Conservation (phyloP, 2,329 filamentous ascomycete species). For the Thielaviopsis ethacetica region DNA sequence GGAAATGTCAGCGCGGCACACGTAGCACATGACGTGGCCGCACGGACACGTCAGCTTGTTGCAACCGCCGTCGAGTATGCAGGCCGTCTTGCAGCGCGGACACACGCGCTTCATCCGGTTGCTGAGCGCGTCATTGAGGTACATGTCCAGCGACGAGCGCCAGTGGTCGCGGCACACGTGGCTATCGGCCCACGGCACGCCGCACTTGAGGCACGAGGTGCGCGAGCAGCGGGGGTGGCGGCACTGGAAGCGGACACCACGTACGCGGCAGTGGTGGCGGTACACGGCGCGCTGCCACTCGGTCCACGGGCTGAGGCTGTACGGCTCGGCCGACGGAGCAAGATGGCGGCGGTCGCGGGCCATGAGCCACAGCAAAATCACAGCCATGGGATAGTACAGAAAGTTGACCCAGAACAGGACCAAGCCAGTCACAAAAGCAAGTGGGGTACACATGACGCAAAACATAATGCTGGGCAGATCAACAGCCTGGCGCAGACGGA, state of each 20-base stretch:
- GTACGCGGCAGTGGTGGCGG: slow-evolving; percentile 52
- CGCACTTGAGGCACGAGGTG: slow-evolving; percentile 65
- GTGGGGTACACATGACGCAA: too few relatives aligned
- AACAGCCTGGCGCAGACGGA: too few relatives aligned
- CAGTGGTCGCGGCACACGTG: slow-evolving; percentile 78
- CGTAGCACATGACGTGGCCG: slow-evolving; percentile 96
- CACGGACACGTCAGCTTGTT: slow-evolving; percentile 95
- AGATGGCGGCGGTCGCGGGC: too few relatives aligned
- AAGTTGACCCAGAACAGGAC: too few relatives aligned
- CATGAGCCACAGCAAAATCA: not conserved
- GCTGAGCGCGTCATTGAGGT: slow-evolving; percentile 84
- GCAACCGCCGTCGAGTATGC: slow-evolving; percentile 86
- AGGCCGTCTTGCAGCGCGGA: slow-evolving; percentile 75
- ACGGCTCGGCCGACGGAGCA: too few relatives aligned
- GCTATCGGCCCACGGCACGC: slow-evolving; percentile 70
- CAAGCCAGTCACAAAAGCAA: too few relatives aligned
- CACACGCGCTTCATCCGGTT: slow-evolving; percentile 90
- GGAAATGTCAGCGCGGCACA: slow-evolving; percentile 65
- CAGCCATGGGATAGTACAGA: slow-evolving; percentile 24
- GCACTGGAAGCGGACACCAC: slow-evolving; percentile 65
- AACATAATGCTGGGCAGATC: too few relatives aligned
- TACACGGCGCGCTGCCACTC: slow-evolving; percentile 44
- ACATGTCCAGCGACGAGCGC: slow-evolving; percentile 62
- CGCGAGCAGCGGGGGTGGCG: slow-evolving; percentile 50
- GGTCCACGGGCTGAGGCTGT: slow-evolving; percentile 16